These are phyloP conservation scores for Domatiomyces catenatus DNA, from an alignment of 2,329 filamentous ascomycete species.

Conservation along the genomic window DNA sequence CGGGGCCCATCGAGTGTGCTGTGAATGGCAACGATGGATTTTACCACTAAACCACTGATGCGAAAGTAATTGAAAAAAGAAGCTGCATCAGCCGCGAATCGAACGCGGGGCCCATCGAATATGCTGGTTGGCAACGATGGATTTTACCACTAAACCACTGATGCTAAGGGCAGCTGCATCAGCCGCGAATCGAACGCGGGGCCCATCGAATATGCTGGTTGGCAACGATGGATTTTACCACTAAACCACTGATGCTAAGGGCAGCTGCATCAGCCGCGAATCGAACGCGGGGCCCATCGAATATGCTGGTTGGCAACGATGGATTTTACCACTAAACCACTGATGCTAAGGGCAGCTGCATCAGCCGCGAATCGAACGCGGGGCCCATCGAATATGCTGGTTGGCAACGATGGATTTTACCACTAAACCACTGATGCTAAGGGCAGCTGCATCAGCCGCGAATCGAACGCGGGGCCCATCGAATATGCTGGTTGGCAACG, in stretches of 20 bases:
- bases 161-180: too few relatives aligned
- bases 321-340: slow-evolving; percentile 41
- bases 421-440: slow-evolving; percentile 33
- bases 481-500: slow-evolving; percentile 30
- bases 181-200: too few relatives aligned
- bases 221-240: slow-evolving; percentile 41
- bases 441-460: too few relatives aligned
- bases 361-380: neutral
- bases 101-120: too few relatives aligned
- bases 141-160: slow-evolving; percentile 41
- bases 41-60: slow-evolving; percentile 38
- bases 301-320: slow-evolving; percentile 33
- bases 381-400: slow-evolving; percentile 14
- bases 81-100: too few relatives aligned
- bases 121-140: slow-evolving; percentile 35
- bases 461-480: too few relatives aligned
- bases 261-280: too few relatives aligned
- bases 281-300: too few relatives aligned
- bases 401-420: slow-evolving; percentile 42
- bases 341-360: slow-evolving; percentile 8
- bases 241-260: slow-evolving; percentile 30
- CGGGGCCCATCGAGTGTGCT: too few relatives aligned
- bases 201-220: slow-evolving; percentile 18
- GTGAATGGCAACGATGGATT: slow-evolving; percentile 40
- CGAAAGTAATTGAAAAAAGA: too few relatives aligned